A percentile compares a stretch with the other conserved stretches of the same genome.
Conservation (phyloP, 345 rosid species). For the Eucalyptus dawsonii region DNA sequence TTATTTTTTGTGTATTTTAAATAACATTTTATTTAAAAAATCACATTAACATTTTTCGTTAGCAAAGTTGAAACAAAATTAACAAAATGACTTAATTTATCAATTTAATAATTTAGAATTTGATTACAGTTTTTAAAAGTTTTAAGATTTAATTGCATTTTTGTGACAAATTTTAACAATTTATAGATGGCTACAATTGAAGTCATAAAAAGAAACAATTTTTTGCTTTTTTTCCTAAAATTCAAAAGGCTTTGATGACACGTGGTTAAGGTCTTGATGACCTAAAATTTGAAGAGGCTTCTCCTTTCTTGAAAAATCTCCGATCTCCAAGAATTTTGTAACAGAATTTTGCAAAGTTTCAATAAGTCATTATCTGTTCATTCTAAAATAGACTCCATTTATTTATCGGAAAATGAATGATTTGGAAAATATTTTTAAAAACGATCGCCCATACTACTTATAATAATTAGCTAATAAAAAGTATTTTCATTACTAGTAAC, state of each 20-base stretch:
- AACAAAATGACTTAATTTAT: no score
- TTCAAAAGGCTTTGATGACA: background rate
- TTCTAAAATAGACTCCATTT: background rate
- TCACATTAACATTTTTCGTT: fast-evolving
- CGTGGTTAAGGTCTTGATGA: background rate
- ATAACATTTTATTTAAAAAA: no score
- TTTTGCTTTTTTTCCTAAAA: background rate
- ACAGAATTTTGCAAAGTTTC: fast-evolving
- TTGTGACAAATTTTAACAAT: background rate
- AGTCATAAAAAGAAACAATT: background rate
- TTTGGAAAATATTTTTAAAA: background rate
- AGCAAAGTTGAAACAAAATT: no score
- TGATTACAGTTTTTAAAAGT: no score
- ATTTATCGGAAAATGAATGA: background rate
- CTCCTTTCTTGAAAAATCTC: background rate
- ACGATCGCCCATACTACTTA: fast-evolving
- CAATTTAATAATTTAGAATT: fast-evolving
- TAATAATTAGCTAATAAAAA: no score
- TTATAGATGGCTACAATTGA: background rate
- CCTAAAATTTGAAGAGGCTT: background rate
- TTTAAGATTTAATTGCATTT: fast-evolving
- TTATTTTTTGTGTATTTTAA: no score
- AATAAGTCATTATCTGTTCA: background rate
- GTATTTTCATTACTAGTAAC: background rate
- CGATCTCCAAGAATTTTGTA: fast-evolving